Base-by-base conservation (phyloP, 2,329 filamentous ascomycete genomes). In the Scorias spongiosa region DNA sequence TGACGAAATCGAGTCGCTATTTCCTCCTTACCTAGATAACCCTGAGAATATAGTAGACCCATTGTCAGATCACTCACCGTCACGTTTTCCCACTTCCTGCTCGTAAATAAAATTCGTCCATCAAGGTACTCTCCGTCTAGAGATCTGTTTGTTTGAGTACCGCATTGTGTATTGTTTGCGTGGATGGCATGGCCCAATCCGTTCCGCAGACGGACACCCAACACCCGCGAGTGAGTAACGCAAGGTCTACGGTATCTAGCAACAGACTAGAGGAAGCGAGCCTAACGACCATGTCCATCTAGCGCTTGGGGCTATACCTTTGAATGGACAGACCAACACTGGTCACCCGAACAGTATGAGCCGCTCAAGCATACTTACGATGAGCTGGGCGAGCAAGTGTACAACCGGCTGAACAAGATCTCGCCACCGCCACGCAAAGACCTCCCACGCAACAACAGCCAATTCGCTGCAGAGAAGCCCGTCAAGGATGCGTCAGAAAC, bases 341-440 rank as follows among this genome's bases (percentile, higher is more conserved):
- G 75, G 14, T 75, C 73, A 1, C 61, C 67, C 6, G 71, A 79
- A 44, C 66, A 84, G 53, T 63, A 80, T 34, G 61, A 72, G 43
- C 74, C 72, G 2, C 57, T 82, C 50, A 79, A 78, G 41, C 71
- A 75, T 46, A 73, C 74, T 1, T 88, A 84, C 56, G 84, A 89
- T 59, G 68, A 66, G 7, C 64, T 86, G 1, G 81, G 71, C 29
- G 76, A 83, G 50, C 71, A 82, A 46, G 80, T 77, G 46, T 64
- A 85, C 12, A 69, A 78, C 46, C 66, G 70, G 6, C 59, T 88
- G 14, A 78, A 84, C 53, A 63, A 70, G 14, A 71, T 86, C 43
- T 75, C 72, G 44, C 70, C 71, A 51, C 67, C 68, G 11, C 52
- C 56, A 18, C 57, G 59, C 29, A 58, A 57, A 44, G 54, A 55